phyloP scores from a whole-genome alignment of 805 yeast species.

The Wickerhamomyces mucosus region DNA sequence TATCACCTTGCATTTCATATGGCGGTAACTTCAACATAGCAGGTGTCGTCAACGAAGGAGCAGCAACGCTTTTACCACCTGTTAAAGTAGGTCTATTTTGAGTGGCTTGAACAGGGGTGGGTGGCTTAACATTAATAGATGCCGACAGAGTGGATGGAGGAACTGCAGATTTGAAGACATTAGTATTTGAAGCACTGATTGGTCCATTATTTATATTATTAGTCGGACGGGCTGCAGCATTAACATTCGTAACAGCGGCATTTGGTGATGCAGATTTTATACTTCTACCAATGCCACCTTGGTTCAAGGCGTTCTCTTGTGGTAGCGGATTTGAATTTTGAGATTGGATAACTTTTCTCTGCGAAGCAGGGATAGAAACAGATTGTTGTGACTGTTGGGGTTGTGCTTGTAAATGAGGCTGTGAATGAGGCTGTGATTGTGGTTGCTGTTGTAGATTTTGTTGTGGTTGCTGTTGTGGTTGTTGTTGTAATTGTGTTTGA shows the following conservation, averaged over 20 bases:
- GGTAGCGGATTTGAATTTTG: too few relatives aligned
- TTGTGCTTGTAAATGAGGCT: too few relatives aligned
- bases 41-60: slow-evolving; percentile 69
- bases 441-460: slow-evolving; percentile 4
- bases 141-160: slow-evolving; percentile 69
- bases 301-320: slow-evolving; percentile 6
- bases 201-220: slow-evolving; percentile 11
- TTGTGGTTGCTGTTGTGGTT: slow-evolving; percentile 1
- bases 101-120: slow-evolving; percentile 54
- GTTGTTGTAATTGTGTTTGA: slow-evolving; percentile 6
- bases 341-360: too few relatives aligned
- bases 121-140: slow-evolving; percentile 54
- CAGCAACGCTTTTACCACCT: slow-evolving; percentile 71
- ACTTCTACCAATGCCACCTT: slow-evolving; percentile 9
- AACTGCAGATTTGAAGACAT: slow-evolving; percentile 30
- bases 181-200: slow-evolving; percentile 19
- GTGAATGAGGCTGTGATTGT: too few relatives aligned
- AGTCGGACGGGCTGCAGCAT: slow-evolving; percentile 37
- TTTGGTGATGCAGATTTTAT: slow-evolving; percentile 20
- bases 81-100: slow-evolving; percentile 74
- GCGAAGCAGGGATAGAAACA: too few relatives aligned
- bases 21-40: slow-evolving; percentile 67
- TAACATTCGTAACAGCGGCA: slow-evolving; percentile 36
- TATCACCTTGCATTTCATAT: slow-evolving; percentile 70
- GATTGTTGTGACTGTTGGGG: too few relatives aligned